Conservation (phyloP, 371 early-diverging fungal species). For the Parasitella parasitica region DNA sequence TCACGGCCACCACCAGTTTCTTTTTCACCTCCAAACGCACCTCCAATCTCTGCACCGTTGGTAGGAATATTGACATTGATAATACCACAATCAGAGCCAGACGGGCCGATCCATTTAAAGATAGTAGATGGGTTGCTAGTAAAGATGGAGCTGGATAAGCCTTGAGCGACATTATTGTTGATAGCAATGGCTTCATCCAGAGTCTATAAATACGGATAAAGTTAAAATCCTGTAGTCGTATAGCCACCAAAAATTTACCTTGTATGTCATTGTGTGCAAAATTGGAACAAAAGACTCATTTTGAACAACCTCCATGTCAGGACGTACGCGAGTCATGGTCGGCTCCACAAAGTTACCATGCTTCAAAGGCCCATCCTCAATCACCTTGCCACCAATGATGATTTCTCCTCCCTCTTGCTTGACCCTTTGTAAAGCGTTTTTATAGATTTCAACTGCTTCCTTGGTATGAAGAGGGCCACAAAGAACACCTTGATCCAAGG, state of each 20-base stretch:
- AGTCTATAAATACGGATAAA: constrained; percentile 32
- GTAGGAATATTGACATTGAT: constrained; percentile 98
- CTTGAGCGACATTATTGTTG: constrained; percentile 93
- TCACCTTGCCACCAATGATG: constrained; percentile 80
- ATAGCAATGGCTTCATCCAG: constrained; percentile 86
- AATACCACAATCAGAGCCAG: constrained; percentile 96
- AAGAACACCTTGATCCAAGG: constrained; percentile 77
- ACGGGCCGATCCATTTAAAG: constrained; percentile 93
- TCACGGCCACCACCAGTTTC: constrained; percentile 98
- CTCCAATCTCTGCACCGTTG: constrained; percentile 97
- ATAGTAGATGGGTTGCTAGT: constrained; percentile 80
- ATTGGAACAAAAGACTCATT: constrained; percentile 97
- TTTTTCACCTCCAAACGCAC: constrained; percentile 98
- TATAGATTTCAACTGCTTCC: constrained; percentile 77
- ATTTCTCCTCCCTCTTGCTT: constrained; percentile 88
- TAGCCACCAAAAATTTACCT: constrained; percentile 33
- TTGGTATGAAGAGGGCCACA: constrained; percentile 95
- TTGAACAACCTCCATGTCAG: constrained; percentile 81
- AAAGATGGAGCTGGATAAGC: constrained; percentile 88
- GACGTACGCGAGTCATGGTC: constrained; percentile 83
- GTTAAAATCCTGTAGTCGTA: background rate
- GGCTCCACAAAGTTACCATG: constrained; percentile 95
- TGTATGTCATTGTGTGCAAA: constrained; percentile 83
- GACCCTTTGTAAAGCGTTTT: constrained; percentile 73
- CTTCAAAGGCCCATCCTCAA: constrained; percentile 41